A percentile compares a stretch with the other conserved stretches of the same genome.
Evolutionary conservation across 1,139 yeast species (phyloP).

Genomic region (Scheffersomyces cryptocercus): DNA sequence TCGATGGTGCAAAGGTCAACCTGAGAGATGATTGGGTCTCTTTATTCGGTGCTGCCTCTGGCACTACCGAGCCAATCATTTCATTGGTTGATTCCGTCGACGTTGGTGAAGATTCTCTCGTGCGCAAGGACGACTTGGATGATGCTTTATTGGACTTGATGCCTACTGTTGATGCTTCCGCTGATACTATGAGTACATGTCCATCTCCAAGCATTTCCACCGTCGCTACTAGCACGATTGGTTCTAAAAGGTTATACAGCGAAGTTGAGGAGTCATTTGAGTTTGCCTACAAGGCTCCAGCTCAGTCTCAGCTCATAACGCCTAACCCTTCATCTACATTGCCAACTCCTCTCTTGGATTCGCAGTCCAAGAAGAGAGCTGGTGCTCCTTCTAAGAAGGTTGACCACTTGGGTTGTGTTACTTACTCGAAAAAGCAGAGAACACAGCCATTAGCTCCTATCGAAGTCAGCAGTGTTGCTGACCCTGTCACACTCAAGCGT

Average conservation of each 20-base stretch:
- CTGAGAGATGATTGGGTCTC: constrained; percentile 61
- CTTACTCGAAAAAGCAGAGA: constrained; percentile 65
- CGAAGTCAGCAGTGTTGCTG: constrained; percentile 53
- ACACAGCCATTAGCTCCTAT: constrained; percentile 67
- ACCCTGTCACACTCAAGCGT: constrained; percentile 75
- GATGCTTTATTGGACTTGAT: constrained; percentile 13
- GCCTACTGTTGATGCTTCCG: constrained; percentile 1
- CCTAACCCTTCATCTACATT: constrained; percentile 37
- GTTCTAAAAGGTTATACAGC: constrained; percentile 25
- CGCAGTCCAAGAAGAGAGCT: neutral
- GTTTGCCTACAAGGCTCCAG: constrained; percentile 15
- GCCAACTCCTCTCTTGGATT: constrained; percentile 30
- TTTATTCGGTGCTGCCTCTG: constrained; percentile 42
- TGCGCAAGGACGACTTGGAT: constrained; percentile 21
- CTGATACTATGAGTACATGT: neutral
- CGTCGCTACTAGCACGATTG: neutral
- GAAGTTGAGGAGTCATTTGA: constrained; percentile 33
- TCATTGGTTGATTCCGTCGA: constrained; percentile 6
- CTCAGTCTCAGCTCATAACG: constrained; percentile 28
- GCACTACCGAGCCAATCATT: constrained; percentile 3
- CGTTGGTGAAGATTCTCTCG: constrained; percentile 11
- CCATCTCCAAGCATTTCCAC: neutral
- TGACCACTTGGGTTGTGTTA: constrained; percentile 64
- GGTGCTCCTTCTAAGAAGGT: constrained; percentile 21
- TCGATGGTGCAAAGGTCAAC: constrained; percentile 49